phyloP scores from a whole-genome alignment of 78 protist genomes.

The Isochrysis galbana region DNA sequence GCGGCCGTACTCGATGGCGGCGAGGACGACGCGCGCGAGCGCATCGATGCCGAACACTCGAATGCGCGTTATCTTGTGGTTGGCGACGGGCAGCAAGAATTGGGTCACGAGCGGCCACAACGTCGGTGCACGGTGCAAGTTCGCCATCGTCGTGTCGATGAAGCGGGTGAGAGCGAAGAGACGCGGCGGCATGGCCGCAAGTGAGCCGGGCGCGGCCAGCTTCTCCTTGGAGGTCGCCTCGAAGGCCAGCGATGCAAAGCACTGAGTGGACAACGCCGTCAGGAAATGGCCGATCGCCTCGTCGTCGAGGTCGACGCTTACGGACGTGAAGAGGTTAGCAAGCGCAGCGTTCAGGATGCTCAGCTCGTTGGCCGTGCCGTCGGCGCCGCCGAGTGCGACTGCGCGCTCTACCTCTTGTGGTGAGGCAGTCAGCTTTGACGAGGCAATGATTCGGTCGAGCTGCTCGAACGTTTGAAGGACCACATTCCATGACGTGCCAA shows the following conservation, averaged over 20 bases:
- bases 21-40: not conserved
- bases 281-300: constrained; percentile 9
- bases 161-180: not conserved
- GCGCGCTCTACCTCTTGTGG: not conserved
- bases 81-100: constrained; percentile 10
- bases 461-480: constrained; percentile 3
- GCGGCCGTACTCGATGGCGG: too few relatives aligned
- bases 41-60: not conserved
- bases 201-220: constrained; percentile 24
- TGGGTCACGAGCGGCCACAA: constrained; percentile 23
- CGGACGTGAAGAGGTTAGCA: not conserved
- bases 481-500: not conserved
- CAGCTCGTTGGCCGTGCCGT: not conserved
- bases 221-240: constrained; percentile 34
- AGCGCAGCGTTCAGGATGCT: not conserved
- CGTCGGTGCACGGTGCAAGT: not conserved
- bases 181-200: not conserved
- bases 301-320: not conserved
- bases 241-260: constrained; percentile 6
- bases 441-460: not conserved
- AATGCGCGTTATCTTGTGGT: not conserved
- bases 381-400: not conserved
- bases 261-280: constrained; percentile 15
- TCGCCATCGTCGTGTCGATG: not conserved
- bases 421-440: not conserved